Conservation (phyloP, 179 eudicot genomes). For the Nepenthes alata region DNA sequence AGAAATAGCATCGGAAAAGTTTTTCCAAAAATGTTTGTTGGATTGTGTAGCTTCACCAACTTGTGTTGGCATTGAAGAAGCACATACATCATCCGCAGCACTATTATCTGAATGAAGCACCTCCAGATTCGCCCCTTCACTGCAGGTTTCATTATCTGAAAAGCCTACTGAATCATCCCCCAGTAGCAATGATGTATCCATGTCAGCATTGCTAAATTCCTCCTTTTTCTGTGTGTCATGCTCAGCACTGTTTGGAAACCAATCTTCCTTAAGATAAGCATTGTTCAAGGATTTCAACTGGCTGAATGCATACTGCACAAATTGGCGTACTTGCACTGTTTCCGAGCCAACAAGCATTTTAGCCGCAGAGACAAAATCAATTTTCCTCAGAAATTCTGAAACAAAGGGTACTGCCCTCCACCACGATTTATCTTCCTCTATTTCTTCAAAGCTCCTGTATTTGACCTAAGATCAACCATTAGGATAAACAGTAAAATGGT, state of each 20-base stretch:
- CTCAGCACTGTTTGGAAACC: constrained; percentile 22
- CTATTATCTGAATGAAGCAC: constrained; percentile 4
- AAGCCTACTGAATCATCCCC: constrained; percentile 21
- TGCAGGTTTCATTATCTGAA: constrained; percentile 14
- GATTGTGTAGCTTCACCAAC: constrained; percentile 27
- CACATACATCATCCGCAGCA: constrained; percentile 3
- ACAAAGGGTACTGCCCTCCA: constrained; percentile 67
- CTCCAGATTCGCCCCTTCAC: constrained; percentile 6
- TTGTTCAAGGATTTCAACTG: constrained; percentile 69
- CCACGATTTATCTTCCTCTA: constrained; percentile 74
- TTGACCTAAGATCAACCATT: constrained; percentile 35
- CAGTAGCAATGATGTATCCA: constrained; percentile 12
- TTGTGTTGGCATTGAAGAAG: constrained; percentile 7
- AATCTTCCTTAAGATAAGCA: constrained; percentile 41
- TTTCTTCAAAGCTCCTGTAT: constrained; percentile 67
- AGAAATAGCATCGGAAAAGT: constrained; percentile 51
- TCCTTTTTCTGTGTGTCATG: constrained; percentile 12
- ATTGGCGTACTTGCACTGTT: constrained; percentile 75
- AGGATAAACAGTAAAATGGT: neutral
- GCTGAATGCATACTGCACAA: constrained; percentile 83
- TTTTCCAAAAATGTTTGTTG: constrained; percentile 66
- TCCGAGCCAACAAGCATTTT: constrained; percentile 73
- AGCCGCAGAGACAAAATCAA: constrained; percentile 62
- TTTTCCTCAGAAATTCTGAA: constrained; percentile 60
- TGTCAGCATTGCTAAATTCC: constrained; percentile 17